Evolutionary conservation across 1,284 basidiomycete genomes (phyloP), one percentile per base, ranked within the genome.

Genomic region (Calocybe gambosa): DNA sequence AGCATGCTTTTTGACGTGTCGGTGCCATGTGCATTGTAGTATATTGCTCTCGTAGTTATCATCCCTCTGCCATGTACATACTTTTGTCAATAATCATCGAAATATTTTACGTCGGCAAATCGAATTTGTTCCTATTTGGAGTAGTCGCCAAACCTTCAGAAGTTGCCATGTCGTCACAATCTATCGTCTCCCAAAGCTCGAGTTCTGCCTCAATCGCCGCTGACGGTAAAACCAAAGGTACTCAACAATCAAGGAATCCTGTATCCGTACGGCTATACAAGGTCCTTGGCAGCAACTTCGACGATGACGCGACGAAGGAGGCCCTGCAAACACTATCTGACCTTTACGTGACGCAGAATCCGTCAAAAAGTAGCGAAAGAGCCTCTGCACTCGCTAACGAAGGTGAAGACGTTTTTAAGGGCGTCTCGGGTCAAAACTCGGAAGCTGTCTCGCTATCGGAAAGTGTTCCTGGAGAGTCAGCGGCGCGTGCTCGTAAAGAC

Each of bases 211-310:
- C 50, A 21, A 13, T 43, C 5, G 15, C 38, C 12, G 21, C 40
- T 2, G 50, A 54, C 15, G 20, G 43, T 2, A 50, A 39, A 15
- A 10, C 7, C 0, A 45, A 50, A 19, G 20, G 36, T 25, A 12
- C 33, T 1, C 23, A 25, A 3, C 50, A 49, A 47, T 40, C 64
- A 2, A 68, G 73, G 40, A 87, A 85, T 57, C 90, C 91, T 1
- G 76, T 94, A 39, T 81, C 86, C 15, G 67, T 89, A 5, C 77
- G 91, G n/a, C 70, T 95, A 15, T 92, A 90, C 67, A 95, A 95
- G 63, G 82, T 95, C 45, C 74, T 95, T 19, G 82, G 85, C 20
- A 85, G 84, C 1, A 89, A 81, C 46, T 93, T 89, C 54, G 85
- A 93, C 42, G 91, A 94, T 60, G 73, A 81, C 9, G 77, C 80